These are phyloP conservation scores for Aspergillus neoniger DNA, from an alignment of 2,329 filamentous ascomycete species.

Conservation along the genomic window DNA sequence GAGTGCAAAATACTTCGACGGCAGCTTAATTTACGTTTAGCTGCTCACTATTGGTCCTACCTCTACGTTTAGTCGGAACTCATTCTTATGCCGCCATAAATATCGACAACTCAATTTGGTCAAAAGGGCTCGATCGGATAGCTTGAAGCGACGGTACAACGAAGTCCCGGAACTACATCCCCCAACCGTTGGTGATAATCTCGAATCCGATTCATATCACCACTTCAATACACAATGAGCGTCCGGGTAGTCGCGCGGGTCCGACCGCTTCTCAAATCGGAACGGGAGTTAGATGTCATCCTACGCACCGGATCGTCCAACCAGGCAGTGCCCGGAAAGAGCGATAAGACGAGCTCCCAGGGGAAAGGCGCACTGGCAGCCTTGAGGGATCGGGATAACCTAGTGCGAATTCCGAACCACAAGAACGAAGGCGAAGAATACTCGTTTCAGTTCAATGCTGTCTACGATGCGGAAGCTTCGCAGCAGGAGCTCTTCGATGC, in stretches of 20 bases:
- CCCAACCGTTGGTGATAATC: background rate
- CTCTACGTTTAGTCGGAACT: background rate
- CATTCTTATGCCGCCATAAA: background rate
- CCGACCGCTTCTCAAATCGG: slow-evolving; percentile 80
- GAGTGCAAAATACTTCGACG: background rate
- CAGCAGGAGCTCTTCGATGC: slow-evolving; percentile 87
- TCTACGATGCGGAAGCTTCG: slow-evolving; percentile 77
- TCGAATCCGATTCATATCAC: background rate
- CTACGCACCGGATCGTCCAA: slow-evolving; percentile 63
- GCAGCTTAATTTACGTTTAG: background rate
- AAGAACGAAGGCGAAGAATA: slow-evolving; percentile 91
- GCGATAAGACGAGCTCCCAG: slow-evolving; percentile 29
- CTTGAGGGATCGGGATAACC: slow-evolving; percentile 58
- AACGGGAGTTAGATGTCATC: slow-evolving; percentile 85
- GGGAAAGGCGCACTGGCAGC: slow-evolving; percentile 30
- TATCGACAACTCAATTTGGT: background rate
- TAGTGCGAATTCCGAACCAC: slow-evolving; percentile 88
- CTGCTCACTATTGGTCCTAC: background rate
- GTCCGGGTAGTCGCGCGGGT: slow-evolving; percentile 90
- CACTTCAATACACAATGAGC: slow-evolving; percentile 36
- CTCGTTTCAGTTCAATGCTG: slow-evolving; percentile 90
- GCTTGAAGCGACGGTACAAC: background rate
- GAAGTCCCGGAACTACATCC: background rate
- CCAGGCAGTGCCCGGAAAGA: slow-evolving; percentile 21
- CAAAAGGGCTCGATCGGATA: background rate